Evolutionary conservation across 257 asterid genomes (phyloP), one percentile per base, ranked within the genome.

Genomic region (Solanum piurae): DNA sequence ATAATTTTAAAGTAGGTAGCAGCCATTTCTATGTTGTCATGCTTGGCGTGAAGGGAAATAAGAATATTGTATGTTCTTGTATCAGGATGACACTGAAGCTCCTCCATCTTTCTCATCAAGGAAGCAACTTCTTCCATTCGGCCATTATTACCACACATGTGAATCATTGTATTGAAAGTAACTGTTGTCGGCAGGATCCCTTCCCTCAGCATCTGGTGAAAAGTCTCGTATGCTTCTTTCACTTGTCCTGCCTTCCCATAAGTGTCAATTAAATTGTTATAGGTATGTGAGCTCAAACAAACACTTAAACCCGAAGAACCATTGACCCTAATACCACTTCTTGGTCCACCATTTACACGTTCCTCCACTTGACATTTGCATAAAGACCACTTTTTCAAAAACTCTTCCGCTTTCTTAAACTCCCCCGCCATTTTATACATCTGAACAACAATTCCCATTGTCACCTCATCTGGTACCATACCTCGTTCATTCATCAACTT

Each of bases 341-440:
- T 87, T 34, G 88, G 69, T 77, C 38, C 83, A 80, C 84, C 87
- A 87, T 88, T 89, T 55, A 79, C 88, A 75, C 72, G 58, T 86
- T 86, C 87, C 75, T 87, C 87, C 68, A 75, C 85, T 73, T 29
- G 77, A 64, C 82, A 85, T 55, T 88, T 86, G 58, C 90, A 88
- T 38, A 83, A 77, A 21, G 98, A 95, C 98, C 99, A 97, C 79
- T 92, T 93, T 93, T 92, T 94, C 92, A 94, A 96, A 90, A 92
- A 95, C 49, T 92, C 96, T 87, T 97, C 98, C 2, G 98, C 99
- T 75, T 92, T 89, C 87, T 91, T 90, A 87, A 93, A 96, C 84
- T 97, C 98, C 86, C 99, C 98, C 1, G 95, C 94, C 87, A 92
- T 96, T 87, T 97, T 97, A 91, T 96, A 95, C 99, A 95, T 95